Conservation (phyloP, 1,284 basidiomycete species). For the Neolentinus lepideus region DNA sequence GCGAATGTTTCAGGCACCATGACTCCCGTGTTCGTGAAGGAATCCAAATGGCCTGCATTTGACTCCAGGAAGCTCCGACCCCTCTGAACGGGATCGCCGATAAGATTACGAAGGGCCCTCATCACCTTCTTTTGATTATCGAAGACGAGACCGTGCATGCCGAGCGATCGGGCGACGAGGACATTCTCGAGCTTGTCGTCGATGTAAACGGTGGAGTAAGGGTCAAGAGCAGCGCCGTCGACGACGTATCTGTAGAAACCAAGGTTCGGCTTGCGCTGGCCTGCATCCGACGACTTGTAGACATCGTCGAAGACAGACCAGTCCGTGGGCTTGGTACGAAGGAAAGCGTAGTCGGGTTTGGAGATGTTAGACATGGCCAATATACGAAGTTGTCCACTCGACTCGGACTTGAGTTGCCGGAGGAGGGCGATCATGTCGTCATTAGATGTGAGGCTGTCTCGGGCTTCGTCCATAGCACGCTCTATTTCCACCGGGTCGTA, state of each 20-base stretch:
- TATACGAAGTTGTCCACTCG: conserved; percentile 28
- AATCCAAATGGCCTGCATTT: conserved; percentile 35
- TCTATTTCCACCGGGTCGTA: conserved; percentile 32
- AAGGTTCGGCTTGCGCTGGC: conserved; percentile 50
- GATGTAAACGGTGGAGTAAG: conserved; percentile 39
- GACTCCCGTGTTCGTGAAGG: conserved; percentile 35
- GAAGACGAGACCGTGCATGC: conserved; percentile 47
- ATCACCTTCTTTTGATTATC: conserved; percentile 33
- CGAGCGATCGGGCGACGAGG: conserved; percentile 45
- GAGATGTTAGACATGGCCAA: conserved; percentile 60
- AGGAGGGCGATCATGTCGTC: conserved; percentile 39
- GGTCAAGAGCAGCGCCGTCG: conserved; percentile 31
- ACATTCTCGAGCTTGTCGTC: conserved; percentile 59
- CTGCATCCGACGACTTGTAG: conserved; percentile 41
- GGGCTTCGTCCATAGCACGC: conserved; percentile 36
- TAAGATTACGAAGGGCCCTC: conserved; percentile 36
- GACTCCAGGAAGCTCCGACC: conserved; percentile 31
- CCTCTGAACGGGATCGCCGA: conserved; percentile 38
- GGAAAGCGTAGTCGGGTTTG: conserved; percentile 39
- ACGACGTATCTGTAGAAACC: conserved; percentile 47
- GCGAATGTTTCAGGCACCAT: conserved; percentile 46
- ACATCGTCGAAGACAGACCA: conserved; percentile 48
- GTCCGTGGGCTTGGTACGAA: conserved; percentile 37
- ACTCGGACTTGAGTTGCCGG: conserved; percentile 33
- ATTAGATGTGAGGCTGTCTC: conserved; percentile 37